Conservation (phyloP, 345 rosid genomes). For the Eucalyptus marginata region DNA sequence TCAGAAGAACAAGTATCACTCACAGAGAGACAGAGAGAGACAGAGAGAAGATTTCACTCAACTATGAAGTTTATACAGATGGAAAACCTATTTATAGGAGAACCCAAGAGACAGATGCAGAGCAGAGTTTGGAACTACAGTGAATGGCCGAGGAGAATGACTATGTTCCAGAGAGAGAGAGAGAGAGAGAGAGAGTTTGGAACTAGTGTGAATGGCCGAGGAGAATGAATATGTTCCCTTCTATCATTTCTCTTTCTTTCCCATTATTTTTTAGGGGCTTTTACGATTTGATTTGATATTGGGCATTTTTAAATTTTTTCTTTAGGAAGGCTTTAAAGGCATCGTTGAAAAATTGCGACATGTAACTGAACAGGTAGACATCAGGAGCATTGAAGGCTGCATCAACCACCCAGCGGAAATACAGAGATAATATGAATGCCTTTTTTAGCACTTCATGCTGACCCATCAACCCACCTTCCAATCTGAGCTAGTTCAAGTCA, state of each 20-base stretch:
- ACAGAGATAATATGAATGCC: not conserved
- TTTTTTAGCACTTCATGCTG: not conserved
- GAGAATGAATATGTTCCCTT: not conserved
- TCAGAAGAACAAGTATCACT: not conserved
- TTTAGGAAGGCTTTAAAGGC: not conserved
- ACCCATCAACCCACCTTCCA: not conserved
- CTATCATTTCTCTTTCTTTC: not conserved
- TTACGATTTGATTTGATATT: not conserved
- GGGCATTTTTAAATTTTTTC: not conserved
- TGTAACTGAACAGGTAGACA: not conserved
- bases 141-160: not conserved
- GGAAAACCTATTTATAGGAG: not conserved
- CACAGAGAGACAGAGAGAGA: not conserved
- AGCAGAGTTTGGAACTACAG: not conserved
- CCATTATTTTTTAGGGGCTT: not conserved
- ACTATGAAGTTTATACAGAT: not conserved
- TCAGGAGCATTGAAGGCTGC: constrained; percentile 2
- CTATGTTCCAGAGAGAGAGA: not conserved
- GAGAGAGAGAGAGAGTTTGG: not conserved
- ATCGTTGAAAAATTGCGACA: constrained; percentile 22
- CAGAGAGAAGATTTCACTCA: not conserved
- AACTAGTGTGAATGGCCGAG: not conserved
- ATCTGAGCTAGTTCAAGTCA: not conserved
- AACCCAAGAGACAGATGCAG: not conserved
- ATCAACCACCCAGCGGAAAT: constrained; percentile 25